Percentiles rank a stretch among this genome's conserved stretches.
Conservation (phyloP, 148 eudicot genomes). For the Camellia lanceoleosa region DNA sequence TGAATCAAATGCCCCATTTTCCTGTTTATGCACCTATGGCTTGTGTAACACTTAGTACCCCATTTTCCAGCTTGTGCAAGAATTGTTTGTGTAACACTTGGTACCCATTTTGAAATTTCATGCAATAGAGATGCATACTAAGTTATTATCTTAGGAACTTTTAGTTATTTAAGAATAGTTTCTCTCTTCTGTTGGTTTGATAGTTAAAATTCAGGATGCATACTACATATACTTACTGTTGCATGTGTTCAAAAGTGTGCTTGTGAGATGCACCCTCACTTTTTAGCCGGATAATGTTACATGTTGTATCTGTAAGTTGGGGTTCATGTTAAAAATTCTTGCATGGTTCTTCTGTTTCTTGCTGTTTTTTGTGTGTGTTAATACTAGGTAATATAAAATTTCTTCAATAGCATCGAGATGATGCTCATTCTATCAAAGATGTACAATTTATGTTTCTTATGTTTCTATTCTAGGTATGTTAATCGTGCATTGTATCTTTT, state of each 20-base stretch:
- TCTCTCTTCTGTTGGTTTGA: neutral
- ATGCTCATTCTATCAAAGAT: neutral
- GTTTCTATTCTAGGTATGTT: slow-evolving; percentile 59
- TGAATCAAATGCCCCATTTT: neutral
- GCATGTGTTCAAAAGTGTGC: neutral
- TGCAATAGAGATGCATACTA: neutral
- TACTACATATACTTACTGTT: neutral
- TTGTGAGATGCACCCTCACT: neutral
- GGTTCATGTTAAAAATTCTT: neutral
- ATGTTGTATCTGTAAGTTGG: neutral
- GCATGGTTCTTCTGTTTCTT: neutral
- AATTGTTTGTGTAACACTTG: neutral
- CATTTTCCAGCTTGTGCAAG: neutral
- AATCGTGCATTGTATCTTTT: slow-evolving; percentile 89
- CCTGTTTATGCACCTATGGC: neutral
- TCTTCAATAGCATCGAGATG: neutral
- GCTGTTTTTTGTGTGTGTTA: neutral
- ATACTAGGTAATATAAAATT: neutral
- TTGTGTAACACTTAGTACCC: neutral
- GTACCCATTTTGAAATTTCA: neutral
- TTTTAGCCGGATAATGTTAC: neutral
- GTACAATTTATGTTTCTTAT: neutral
- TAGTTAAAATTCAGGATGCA: neutral
- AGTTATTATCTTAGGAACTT: neutral
- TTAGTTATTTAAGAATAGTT: neutral